Evolutionary conservation across 306 rosid species (phyloP).

Genomic region (Vigna mungo): DNA sequence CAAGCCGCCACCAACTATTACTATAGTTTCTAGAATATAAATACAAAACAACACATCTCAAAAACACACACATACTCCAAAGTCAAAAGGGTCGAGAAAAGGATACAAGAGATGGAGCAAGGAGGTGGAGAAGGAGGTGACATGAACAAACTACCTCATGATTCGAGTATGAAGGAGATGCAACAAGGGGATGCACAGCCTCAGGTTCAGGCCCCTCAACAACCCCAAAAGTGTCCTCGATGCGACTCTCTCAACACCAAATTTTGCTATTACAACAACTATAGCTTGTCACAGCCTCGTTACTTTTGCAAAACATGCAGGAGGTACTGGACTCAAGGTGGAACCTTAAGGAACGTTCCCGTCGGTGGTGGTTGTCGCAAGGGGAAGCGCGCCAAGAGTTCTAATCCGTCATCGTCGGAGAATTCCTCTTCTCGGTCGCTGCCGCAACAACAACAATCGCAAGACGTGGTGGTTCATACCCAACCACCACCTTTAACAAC

Average conservation of each 20-base stretch:
- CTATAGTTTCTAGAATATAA: constrained; percentile 24
- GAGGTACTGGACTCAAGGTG: constrained; percentile 80
- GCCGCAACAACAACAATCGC: neutral
- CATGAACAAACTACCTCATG: constrained; percentile 20
- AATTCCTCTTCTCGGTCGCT: constrained; percentile 35
- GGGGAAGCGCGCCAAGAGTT: constrained; percentile 57
- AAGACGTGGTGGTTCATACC: neutral
- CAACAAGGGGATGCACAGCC: constrained; percentile 18
- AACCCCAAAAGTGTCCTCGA: constrained; percentile 57
- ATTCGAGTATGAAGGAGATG: neutral
- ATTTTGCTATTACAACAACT: constrained; percentile 76
- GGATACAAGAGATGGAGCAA: constrained; percentile 37
- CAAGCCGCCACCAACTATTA: constrained; percentile 16
- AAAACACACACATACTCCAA: neutral
- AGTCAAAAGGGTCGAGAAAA: neutral
- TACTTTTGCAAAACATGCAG: constrained; percentile 66
- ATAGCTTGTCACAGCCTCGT: constrained; percentile 73
- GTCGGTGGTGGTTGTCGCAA: constrained; percentile 67
- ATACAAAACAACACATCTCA: constrained; percentile 8
- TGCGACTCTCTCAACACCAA: constrained; percentile 70
- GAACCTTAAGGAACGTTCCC: constrained; percentile 71
- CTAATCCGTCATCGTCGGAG: constrained; percentile 23
- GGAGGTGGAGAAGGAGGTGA: constrained; percentile 30
- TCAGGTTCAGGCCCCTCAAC: constrained; percentile 20
- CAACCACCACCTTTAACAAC: constrained; percentile 40